These are phyloP conservation scores for Gracilaria caudata DNA, from an alignment of 23 red algal species.

Conservation along the genomic window DNA sequence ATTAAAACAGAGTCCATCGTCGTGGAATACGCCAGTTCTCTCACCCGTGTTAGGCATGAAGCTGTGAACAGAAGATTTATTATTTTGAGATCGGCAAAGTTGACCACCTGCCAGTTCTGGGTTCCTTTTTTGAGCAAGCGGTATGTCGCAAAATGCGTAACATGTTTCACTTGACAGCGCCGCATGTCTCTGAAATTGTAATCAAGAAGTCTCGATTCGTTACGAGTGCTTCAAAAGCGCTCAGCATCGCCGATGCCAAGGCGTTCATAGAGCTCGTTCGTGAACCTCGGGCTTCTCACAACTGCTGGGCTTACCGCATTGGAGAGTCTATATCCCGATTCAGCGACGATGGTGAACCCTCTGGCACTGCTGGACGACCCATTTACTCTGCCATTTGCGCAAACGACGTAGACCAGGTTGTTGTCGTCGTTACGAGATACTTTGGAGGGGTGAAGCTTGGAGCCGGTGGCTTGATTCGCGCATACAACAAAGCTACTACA, in stretches of 20 bases:
- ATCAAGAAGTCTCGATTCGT: conserved; percentile 69
- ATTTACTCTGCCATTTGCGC: conserved; percentile 44
- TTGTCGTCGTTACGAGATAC: conserved; percentile 51
- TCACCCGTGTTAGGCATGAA: background rate
- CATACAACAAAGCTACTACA: conserved; percentile 24
- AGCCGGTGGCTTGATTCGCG: conserved; percentile 54
- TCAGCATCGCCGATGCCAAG: background rate
- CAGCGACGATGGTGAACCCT: conserved; percentile 62
- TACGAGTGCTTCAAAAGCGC: conserved; percentile 13
- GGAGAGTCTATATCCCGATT: conserved; percentile 9
- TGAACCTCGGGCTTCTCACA: conserved; percentile 45
- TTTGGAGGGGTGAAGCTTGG: conserved; percentile 74
- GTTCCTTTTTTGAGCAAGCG: background rate
- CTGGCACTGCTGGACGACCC: conserved; percentile 55
- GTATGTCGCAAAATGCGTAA: conserved; percentile 5
- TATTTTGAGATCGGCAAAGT: background rate
- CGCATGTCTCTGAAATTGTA: conserved; percentile 41
- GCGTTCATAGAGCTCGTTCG: conserved; percentile 37
- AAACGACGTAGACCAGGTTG: conserved; percentile 26
- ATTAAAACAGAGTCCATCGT: too few species aligned
- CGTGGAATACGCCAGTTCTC: too few species aligned
- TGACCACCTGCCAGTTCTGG: background rate
- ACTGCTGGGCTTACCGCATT: conserved; percentile 58
- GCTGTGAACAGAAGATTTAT: background rate
- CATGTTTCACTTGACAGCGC: background rate